Evolutionary conservation across 345 rosid genomes (phyloP).

Genomic region (Populus pruinosa): DNA sequence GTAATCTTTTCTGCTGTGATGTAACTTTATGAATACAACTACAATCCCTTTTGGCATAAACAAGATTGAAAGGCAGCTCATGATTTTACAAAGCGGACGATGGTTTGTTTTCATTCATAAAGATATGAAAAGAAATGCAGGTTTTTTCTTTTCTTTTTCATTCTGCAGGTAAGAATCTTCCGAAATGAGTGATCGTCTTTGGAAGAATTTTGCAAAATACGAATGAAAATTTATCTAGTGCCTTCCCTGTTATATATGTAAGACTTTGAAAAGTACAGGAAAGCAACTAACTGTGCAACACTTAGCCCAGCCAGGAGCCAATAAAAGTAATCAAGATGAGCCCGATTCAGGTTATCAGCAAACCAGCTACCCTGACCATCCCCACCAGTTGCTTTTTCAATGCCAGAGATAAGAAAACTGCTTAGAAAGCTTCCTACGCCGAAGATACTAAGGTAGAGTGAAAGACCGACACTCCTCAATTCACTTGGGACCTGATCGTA

Average conservation of each 20-base stretch:
- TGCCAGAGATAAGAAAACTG: background rate
- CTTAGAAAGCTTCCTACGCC: constrained; percentile 7
- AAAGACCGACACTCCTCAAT: constrained; percentile 1
- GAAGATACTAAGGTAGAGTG: background rate
- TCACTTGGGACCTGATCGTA: constrained; percentile 8
- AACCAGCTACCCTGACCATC: background rate
- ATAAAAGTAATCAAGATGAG: constrained; percentile 10
- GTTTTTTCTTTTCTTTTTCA: too few species aligned
- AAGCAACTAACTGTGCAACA: background rate
- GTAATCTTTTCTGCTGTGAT: too few species aligned
- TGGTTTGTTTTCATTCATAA: too few species aligned
- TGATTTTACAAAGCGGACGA: too few species aligned
- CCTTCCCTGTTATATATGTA: background rate
- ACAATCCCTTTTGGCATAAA: too few species aligned
- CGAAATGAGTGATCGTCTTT: too few species aligned
- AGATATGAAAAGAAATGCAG: too few species aligned
- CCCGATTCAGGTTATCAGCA: constrained; percentile 1
- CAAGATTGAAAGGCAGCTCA: too few species aligned
- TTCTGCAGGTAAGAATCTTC: too few species aligned
- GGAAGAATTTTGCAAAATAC: too few species aligned
- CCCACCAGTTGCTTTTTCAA: background rate
- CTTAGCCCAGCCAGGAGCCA: constrained; percentile 3
- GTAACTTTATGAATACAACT: too few species aligned
- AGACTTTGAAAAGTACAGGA: background rate
- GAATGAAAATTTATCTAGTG: too few species aligned